Evolutionary conservation across 106 monocot genomes (phyloP), one percentile per base, ranked within the genome.

Genomic region (Chionographis japonica): DNA sequence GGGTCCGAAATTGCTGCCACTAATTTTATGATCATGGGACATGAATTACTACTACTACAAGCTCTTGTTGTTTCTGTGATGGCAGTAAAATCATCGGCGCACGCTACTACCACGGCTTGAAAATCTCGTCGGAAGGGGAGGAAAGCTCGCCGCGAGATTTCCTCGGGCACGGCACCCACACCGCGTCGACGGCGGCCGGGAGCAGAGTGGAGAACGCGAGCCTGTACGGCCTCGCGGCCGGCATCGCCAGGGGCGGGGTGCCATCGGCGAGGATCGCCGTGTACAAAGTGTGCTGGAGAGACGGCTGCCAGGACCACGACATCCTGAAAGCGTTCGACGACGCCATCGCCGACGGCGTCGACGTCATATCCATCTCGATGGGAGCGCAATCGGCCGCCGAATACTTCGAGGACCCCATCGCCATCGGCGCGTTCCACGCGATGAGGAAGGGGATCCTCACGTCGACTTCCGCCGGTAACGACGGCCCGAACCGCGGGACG

Each of bases 321-420:
- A 57, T 78, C 56, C 50, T 83, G 1, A 78, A 78, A 0, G 83
- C 67, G 0, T 78, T 83, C 63, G 83, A 83, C 43, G 78, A 83
- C 4, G 83, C 83, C 18, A 78, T 83, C 14, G 65, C 73, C 2
- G 81, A 81, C 18, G 81, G 76, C 8, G 77, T 81, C 12, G 76
- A 77, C 61, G 59, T 81, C 37, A 66, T 81, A 2, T 81, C 81
- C 2, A 14, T 62, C 9, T 81, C 81, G 2, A 0, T 73, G 4
- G 76, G 81, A 3, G 3, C 4, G 6, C 2, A 2, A 0, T 11
- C n/a, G 12, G 35, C 42, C 6, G 3, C 6, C 9, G 50, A 37
- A 15, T 65, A 54, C 43, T 74, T 68, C 18, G 43, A 37, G 11
- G 77, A 82, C 71, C 14, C 71, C 1, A 49, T 76, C 0, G 67